Evolutionary conservation across 768 basidiomycete species (phyloP), one percentile per base, ranked within the genome.

Genomic region (Omphalotus guepiniiformis): DNA sequence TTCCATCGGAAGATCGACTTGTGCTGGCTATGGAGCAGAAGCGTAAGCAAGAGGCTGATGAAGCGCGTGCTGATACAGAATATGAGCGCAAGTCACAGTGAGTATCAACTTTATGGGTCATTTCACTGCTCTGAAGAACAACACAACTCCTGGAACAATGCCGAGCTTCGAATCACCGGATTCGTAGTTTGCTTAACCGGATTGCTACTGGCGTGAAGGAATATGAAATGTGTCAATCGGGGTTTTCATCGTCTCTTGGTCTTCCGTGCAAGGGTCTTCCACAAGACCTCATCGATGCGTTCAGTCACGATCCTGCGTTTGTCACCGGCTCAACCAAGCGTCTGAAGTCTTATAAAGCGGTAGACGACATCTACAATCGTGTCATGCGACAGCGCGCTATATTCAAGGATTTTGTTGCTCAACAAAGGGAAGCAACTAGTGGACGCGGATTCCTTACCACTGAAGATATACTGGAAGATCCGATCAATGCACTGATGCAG

Each of bases 281-380:
- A 6, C 68, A 70, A 53, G 84, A 88, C 18, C 70, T 90, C 6
- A 63, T 88, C 29, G 87, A 89, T 40, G 83, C 86, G 2, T 80
- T 88, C 56, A 78, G 74, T 29, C 85, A 86, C 50, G 88, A 91
- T 59, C 88, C 88, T 39, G 79, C 85, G 2, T 80, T 82, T n/a
- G 80, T 88, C 16, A 85, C 80, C 2, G 75, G 83, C 15, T 65
- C 75, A 5, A 86, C 87, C 0, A 76, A 82, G 39, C 71, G 76
- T 35, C 70, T 74, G 23, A 69, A 66, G 42, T 79, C 86, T 8
- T 90, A 83, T 82, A 71, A 74, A 51, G 85, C 83, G 2, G 84
- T 88, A 13, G 88, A 91, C 49, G 85, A 91, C 49, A 85, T 88
- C 45, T 72, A 87, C 56, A 57, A 71, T 22, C 80, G 85, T 34